Evolutionary conservation across 371 early-diverging fungal species (phyloP).

Genomic region (Rhizopus microsporus): DNA sequence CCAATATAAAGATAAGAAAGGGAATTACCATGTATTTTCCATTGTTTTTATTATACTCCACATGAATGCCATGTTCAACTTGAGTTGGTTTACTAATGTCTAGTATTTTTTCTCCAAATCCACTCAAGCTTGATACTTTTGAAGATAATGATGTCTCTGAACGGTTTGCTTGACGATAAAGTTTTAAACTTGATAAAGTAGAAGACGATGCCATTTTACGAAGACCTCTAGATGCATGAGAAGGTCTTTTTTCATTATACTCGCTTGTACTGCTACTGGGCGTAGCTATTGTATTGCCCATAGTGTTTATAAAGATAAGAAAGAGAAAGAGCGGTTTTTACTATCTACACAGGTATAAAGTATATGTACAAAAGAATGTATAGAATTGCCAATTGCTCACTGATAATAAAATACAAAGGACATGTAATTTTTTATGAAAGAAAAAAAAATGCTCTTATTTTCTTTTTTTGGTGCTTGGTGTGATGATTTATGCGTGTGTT

Average conservation of each 20-base stretch:
- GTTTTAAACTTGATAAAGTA: slow-evolving; percentile 40
- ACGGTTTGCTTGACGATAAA: slow-evolving; percentile 40
- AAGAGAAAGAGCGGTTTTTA: neutral
- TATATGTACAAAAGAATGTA: neutral
- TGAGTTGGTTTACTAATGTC: slow-evolving; percentile 67
- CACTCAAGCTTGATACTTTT: slow-evolving; percentile 39
- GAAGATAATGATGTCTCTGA: slow-evolving; percentile 45
- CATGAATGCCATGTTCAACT: slow-evolving; percentile 70
- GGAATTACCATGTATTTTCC: slow-evolving; percentile 61
- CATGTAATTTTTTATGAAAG: neutral
- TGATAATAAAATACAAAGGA: slow-evolving; percentile 3
- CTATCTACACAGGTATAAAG: neutral
- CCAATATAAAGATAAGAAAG: too few species aligned
- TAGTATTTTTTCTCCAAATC: slow-evolving; percentile 51
- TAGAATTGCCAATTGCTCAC: neutral
- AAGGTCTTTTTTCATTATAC: slow-evolving; percentile 29
- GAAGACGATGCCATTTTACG: slow-evolving; percentile 46
- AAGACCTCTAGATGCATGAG: slow-evolving; percentile 33
- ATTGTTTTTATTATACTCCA: slow-evolving; percentile 60
- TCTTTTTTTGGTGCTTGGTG: slow-evolving; percentile 7
- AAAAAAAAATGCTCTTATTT: slow-evolving; percentile 6
- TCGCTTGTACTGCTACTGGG: slow-evolving; percentile 10
- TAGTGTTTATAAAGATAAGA: neutral
- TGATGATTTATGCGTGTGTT: slow-evolving; percentile 6
- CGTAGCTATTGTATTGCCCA: slow-evolving; percentile 35